phyloP scores from a whole-genome alignment of 805 yeast genomes.

The Teunomyces stri region DNA sequence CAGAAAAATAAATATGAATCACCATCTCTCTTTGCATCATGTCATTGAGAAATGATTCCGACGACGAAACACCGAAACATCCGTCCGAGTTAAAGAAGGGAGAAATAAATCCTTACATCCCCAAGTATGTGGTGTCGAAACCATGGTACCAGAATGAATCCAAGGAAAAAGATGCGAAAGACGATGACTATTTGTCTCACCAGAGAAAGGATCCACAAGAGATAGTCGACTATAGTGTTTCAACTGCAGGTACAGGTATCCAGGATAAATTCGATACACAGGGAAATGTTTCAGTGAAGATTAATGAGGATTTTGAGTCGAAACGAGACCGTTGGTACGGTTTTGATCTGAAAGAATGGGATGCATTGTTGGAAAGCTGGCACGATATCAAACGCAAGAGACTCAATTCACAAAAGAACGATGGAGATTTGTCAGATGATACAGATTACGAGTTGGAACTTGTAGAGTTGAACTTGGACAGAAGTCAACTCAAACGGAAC shows the following conservation, averaged over 20 bases:
- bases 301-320: slow-evolving; percentile 56
- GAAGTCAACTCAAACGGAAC: slow-evolving; percentile 22
- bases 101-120: slow-evolving; percentile 30
- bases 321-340: slow-evolving; percentile 85
- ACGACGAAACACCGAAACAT: not conserved
- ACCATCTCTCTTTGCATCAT: not conserved
- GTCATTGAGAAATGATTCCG: not conserved
- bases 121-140: slow-evolving; percentile 35
- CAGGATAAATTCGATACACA: slow-evolving; percentile 37
- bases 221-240: slow-evolving; percentile 45
- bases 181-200: slow-evolving; percentile 52
- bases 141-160: slow-evolving; percentile 37
- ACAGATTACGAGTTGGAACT: slow-evolving; percentile 42
- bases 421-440: slow-evolving; percentile 26
- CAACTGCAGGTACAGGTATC: slow-evolving; percentile 58
- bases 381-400: slow-evolving; percentile 16
- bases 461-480: slow-evolving; percentile 31
- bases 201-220: slow-evolving; percentile 49
- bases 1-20: not conserved
- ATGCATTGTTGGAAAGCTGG: slow-evolving; percentile 48
- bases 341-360: slow-evolving; percentile 63
- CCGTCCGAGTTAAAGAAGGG: slow-evolving; percentile 11
- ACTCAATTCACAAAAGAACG: slow-evolving; percentile 4
- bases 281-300: slow-evolving; percentile 14
- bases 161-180: slow-evolving; percentile 2